Percentiles rank a stretch among this genome's conserved stretches.
Conservation (phyloP, 1,284 basidiomycete genomes). For the Malassezia arunalokei region DNA sequence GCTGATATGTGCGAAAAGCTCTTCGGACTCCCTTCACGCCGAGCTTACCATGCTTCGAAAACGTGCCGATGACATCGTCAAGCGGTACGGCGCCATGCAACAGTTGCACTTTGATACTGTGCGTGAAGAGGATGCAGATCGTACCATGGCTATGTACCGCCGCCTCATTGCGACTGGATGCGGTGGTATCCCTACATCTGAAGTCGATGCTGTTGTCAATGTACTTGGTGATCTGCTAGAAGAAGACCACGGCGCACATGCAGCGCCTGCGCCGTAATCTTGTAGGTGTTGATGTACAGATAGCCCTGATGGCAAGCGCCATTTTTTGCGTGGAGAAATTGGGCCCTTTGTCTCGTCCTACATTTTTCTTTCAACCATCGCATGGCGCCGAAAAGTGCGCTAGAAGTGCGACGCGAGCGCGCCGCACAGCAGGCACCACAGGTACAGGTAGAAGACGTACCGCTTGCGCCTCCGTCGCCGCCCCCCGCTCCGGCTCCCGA, state of each 20-base stretch:
- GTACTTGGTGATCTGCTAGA: slow-evolving; percentile 41
- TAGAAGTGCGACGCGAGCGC: slow-evolving; percentile 13
- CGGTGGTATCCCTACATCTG: slow-evolving; percentile 37
- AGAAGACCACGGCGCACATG: slow-evolving; percentile 1
- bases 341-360: background rate
- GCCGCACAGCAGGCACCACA: background rate
- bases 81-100: slow-evolving; percentile 22
- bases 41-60: slow-evolving; percentile 23
- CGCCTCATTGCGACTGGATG: slow-evolving; percentile 41
- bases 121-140: slow-evolving; percentile 31
- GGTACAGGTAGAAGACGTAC: background rate
- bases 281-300: background rate
- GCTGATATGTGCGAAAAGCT: background rate
- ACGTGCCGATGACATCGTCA: slow-evolving; percentile 22
- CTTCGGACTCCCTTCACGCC: background rate
- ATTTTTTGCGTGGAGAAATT: too few relatives aligned
- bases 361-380: background rate
- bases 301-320: too few relatives aligned
- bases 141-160: slow-evolving; percentile 40
- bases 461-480: background rate
- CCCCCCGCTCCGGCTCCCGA: too few relatives aligned
- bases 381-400: slow-evolving; percentile 6
- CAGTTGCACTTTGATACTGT: slow-evolving; percentile 12
- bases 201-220: slow-evolving; percentile 41
- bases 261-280: background rate